Base-by-base conservation (phyloP, 148 eudicot species). In the Diospyros lotus region DNA sequence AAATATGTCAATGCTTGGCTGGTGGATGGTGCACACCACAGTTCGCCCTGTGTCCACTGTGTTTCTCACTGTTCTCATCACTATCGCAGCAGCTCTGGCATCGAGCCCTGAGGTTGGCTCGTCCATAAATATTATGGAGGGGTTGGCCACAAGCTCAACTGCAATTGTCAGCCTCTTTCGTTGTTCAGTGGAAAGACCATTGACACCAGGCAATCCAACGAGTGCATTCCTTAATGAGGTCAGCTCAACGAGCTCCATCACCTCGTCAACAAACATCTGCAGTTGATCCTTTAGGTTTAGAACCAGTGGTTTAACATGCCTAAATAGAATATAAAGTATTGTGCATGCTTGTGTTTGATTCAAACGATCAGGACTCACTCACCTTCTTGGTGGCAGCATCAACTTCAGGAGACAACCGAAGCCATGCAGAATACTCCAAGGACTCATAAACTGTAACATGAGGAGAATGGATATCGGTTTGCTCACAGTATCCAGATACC, bases 401-500 rank as follows among this genome's bases (percentile, higher is more conserved):
- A 58, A 90, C 82, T 46, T 90, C 94, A 48, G 79, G 71, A 7
- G 97, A 77, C 65, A 92, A 76, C 58, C 94, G 89, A 41, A 92
- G 86, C 91, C 93, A 90, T 4, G 97, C 93, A 2, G 97, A 92
- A 80, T 82, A 92, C 1, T 90, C 48, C 72, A 92, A 80, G 18
- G 97, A 90, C 75, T 90, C 97, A 42, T 88, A 72, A 39, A 92
- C 83, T 4, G 96, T 91, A 38, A 91, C 91, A 82, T 86, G 79
- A 43, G 95, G 95, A 61, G 96, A 91, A 69, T 91, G 96, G 66
- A 91, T 89, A 52, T 91, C 96, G 5, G 84, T 83, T 67, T 88
- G 91, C 76, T 86, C 80, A 82, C 89, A 82, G 50, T 87, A 84
- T 45, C 85, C 87, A 2, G 95, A 85, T 58, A 90, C 78, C 4